Evolutionary conservation across 495 filamentous ascomycete genomes (phyloP).

Genomic region (Penicillium cosmopolitanum): DNA sequence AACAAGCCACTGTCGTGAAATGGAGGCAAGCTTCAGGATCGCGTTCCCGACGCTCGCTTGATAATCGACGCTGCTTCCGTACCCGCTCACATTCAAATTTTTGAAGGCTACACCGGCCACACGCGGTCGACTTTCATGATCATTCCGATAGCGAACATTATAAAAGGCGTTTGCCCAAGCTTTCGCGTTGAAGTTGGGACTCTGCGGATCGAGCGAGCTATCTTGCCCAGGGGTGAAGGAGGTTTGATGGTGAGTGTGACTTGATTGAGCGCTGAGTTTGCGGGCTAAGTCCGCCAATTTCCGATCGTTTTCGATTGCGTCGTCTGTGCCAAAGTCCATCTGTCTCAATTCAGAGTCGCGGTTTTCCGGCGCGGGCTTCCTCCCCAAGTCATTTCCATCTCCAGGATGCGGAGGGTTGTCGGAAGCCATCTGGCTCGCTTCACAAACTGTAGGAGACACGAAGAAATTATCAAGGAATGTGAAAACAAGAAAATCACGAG

Average conservation of each 20-base stretch:
- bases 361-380: no score
- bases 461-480: no score
- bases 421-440: no score
- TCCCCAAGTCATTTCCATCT: no score
- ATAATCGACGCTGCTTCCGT: conserved; percentile 72
- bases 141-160: conserved; percentile 49
- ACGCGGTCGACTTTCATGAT: conserved; percentile 42
- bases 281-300: neutral
- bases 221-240: conserved; percentile 38
- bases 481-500: no score
- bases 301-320: neutral
- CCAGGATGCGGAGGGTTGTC: no score
- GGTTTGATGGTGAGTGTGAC: neutral
- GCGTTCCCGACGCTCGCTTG: conserved; percentile 72
- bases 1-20: conserved; percentile 53
- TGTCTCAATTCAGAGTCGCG: no score
- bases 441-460: no score
- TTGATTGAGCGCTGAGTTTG: neutral
- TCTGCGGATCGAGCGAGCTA: conserved; percentile 49
- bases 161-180: conserved; percentile 56
- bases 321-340: neutral
- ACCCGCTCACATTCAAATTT: conserved; percentile 75
- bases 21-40: conserved; percentile 56
- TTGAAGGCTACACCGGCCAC: conserved; percentile 51
- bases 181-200: conserved; percentile 51